Evolutionary conservation across 768 basidiomycete genomes (phyloP).

Genomic region (Grammothele lineata): DNA sequence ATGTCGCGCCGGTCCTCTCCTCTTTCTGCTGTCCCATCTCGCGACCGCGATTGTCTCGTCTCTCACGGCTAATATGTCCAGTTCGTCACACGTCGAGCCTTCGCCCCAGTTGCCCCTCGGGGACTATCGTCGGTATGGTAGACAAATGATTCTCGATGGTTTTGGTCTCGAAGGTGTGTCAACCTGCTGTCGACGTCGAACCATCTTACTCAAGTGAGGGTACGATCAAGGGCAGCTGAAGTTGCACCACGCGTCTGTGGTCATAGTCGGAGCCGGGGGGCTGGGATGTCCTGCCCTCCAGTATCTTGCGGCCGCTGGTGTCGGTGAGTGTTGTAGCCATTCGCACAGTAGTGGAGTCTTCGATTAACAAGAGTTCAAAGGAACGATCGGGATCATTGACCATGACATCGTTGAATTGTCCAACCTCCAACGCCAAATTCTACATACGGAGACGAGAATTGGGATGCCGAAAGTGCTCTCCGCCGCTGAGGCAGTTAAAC

Average conservation of each 20-base stretch:
- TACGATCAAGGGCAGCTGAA: slow-evolving; percentile 80
- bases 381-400: slow-evolving; percentile 82
- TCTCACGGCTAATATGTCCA: background rate
- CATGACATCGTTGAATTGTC: slow-evolving; percentile 85
- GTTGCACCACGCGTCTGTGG: slow-evolving; percentile 68
- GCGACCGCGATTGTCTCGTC: too few species aligned
- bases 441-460: slow-evolving; percentile 69
- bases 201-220: too few species aligned
- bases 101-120: slow-evolving; percentile 29
- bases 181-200: background rate
- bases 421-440: slow-evolving; percentile 90
- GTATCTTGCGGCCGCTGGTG: slow-evolving; percentile 88
- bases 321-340: too few species aligned
- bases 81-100: slow-evolving; percentile 2
- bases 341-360: too few species aligned
- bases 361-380: too few species aligned
- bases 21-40: too few species aligned
- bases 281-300: slow-evolving; percentile 94
- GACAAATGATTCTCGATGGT: slow-evolving; percentile 92
- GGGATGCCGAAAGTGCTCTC: slow-evolving; percentile 81
- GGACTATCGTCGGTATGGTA: slow-evolving; percentile 89
- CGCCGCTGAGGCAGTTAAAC: slow-evolving; percentile 63
- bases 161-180: slow-evolving; percentile 77
- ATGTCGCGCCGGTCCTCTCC: background rate
- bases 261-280: slow-evolving; percentile 92